These are phyloP conservation scores for Neostapfia colusana DNA, from an alignment of 176 grass and related monocot genomes.

Conservation along the genomic window DNA sequence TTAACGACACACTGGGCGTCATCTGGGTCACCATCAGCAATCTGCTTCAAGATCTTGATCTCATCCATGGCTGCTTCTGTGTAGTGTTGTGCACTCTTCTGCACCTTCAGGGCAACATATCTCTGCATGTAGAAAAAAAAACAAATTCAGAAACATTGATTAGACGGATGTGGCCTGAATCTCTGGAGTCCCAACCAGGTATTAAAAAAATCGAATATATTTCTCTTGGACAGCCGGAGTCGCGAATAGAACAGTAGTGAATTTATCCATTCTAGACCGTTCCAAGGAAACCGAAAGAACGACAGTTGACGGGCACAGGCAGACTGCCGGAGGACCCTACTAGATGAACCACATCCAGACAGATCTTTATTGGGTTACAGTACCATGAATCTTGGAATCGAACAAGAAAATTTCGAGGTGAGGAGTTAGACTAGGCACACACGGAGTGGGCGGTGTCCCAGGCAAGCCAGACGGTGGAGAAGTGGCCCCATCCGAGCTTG, in stretches of 20 bases:
- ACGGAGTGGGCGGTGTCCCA: slow-evolving; percentile 88
- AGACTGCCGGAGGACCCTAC: background rate
- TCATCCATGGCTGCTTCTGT: slow-evolving; percentile 98
- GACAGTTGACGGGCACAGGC: slow-evolving; percentile 34
- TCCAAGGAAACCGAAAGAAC: slow-evolving; percentile 20
- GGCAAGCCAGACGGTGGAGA: slow-evolving; percentile 99
- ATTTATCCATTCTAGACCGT: slow-evolving; percentile 2
- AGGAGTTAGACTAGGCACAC: slow-evolving; percentile 26
- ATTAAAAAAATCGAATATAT: background rate
- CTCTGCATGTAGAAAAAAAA: slow-evolving; percentile 50
- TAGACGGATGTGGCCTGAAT: background rate
- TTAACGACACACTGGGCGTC: slow-evolving; percentile 86
- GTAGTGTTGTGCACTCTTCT: slow-evolving; percentile 97
- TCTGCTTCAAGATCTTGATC: slow-evolving; percentile 97
- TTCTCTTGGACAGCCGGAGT: background rate
- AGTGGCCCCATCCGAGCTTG: slow-evolving; percentile 98
- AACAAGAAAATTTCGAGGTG: background rate
- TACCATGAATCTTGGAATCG: background rate
- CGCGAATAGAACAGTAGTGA: background rate
- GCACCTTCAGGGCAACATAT: slow-evolving; percentile 96
- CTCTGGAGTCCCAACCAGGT: background rate
- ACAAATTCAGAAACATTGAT: slow-evolving; percentile 29
- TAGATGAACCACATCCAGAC: slow-evolving; percentile 31
- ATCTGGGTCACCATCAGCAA: slow-evolving; percentile 71
- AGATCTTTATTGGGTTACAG: background rate